These are phyloP conservation scores for Trifolium repens DNA, from an alignment of 306 rosid species.

Conservation along the genomic window DNA sequence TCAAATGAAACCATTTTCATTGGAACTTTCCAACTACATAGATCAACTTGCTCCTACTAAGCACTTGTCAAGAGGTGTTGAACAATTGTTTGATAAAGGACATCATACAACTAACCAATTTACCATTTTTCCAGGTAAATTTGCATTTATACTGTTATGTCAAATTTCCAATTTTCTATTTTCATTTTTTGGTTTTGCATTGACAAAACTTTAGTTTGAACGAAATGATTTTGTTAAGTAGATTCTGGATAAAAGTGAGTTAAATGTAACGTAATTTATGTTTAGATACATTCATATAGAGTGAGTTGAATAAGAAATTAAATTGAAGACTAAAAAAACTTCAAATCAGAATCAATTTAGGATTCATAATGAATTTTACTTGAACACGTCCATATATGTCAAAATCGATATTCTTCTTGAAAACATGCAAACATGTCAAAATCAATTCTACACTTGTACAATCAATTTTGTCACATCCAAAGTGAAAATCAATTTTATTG, in stretches of 20 bases:
- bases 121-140: conserved; percentile 76
- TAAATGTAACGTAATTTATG: background rate
- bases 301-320: background rate
- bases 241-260: no score
- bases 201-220: no score
- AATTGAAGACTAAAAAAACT: no score
- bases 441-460: background rate
- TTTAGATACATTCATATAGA: background rate
- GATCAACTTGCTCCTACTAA: conserved; percentile 60
- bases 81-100: conserved; percentile 62
- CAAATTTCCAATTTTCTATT: background rate
- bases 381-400: background rate
- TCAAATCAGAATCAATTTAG: no score
- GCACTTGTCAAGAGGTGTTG: conserved; percentile 53
- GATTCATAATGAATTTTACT: background rate
- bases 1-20: conserved; percentile 63
- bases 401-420: background rate
- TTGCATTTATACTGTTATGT: background rate
- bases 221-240: background rate
- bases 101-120: conserved; percentile 63
- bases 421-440: background rate
- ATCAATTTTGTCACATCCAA: no score
- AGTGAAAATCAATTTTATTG: no score
- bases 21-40: conserved; percentile 53
- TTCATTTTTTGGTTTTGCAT: background rate